phyloP scores from a whole-genome alignment of 345 rosid genomes.

The Rhizophora apiculata region DNA sequence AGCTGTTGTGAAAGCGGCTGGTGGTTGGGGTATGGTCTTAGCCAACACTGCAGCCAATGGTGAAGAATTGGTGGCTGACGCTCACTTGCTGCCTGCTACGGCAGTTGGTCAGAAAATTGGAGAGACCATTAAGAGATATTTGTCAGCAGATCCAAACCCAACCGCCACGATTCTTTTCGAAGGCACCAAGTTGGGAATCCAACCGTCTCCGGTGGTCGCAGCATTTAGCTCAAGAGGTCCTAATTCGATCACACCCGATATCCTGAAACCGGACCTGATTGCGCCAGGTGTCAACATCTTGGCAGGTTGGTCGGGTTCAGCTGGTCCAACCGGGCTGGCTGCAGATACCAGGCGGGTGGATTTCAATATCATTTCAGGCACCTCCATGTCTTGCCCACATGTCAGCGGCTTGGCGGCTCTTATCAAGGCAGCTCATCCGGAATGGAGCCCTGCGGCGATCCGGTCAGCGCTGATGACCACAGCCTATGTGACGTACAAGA shows the following conservation, averaged over 20 bases:
- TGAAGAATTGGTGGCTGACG: constrained; percentile 32
- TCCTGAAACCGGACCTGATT: constrained; percentile 29
- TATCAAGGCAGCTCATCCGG: constrained; percentile 26
- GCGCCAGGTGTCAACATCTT: constrained; percentile 36
- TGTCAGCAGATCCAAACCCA: constrained; percentile 23
- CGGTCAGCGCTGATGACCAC: constrained; percentile 34
- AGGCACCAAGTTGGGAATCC: constrained; percentile 31
- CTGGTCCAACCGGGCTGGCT: constrained; percentile 25
- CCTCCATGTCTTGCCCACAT: constrained; percentile 37
- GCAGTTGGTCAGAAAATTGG: constrained; percentile 29
- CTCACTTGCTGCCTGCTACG: constrained; percentile 28
- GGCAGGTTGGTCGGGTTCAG: constrained; percentile 30
- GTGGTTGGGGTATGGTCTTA: constrained; percentile 32
- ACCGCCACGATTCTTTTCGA: constrained; percentile 24
- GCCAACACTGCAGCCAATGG: constrained; percentile 27
- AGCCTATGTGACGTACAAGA: constrained; percentile 25
- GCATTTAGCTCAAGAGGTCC: constrained; percentile 38
- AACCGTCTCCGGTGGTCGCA: constrained; percentile 35
- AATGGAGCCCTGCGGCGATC: constrained; percentile 29
- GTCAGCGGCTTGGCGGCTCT: constrained; percentile 28
- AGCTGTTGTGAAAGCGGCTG: constrained; percentile 30
- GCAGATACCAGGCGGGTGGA: constrained; percentile 24
- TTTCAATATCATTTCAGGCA: constrained; percentile 32
- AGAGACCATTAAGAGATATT: constrained; percentile 15
- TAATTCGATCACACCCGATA: constrained; percentile 17